Evolutionary conservation across 1,284 basidiomycete species (phyloP), one percentile per base, ranked within the genome.

Genomic region (Kwoniella shivajii): DNA sequence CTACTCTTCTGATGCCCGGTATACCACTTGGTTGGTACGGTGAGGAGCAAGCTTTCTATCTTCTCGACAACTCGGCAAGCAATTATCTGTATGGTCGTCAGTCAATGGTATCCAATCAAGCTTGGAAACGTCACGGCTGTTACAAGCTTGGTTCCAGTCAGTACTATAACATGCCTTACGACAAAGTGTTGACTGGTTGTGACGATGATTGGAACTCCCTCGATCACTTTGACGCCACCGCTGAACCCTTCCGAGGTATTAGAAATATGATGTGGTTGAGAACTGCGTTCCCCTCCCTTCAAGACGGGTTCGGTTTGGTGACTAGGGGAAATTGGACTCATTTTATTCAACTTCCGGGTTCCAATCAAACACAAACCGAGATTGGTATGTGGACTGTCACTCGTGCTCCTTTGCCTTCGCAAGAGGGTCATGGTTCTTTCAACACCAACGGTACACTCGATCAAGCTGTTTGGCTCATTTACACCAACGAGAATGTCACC

Each of bases 151-250:
- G 92, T 29, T 92, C 92, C 4, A 82, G 85, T 60, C 91, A 94
- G 71, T 94, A 92, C 79, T 94, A 86, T 82, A 89, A 92, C 75
- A 88, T 92, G 83, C 88, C 88, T 2, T 80, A 93, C 60, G 87
- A 89, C 58, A 86, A 85, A 66, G 80, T 88, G 6, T 74, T 90
- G 33, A 80, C 89, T 24, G 91, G 90, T 50, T 95, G 92, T 72
- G 69, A 87, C 55, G 90, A 94, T 71, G 85, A 88, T 65, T 90
- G 88, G 88, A 92, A 93, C 73, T 84, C 88, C 3, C 84, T 92
- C 24, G 92, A 95, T 71, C 92, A 94, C 75, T 93, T 94, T 73
- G 92, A 95, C 76, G 90, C 91, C n/a, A 93, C 91, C 0, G 80
- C 86, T 3, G 85, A 88, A 65, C 82, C 83, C 36, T 85, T 88